Evolutionary conservation across 768 basidiomycete species (phyloP).

Genomic region (Macrolepiota dolichaula): DNA sequence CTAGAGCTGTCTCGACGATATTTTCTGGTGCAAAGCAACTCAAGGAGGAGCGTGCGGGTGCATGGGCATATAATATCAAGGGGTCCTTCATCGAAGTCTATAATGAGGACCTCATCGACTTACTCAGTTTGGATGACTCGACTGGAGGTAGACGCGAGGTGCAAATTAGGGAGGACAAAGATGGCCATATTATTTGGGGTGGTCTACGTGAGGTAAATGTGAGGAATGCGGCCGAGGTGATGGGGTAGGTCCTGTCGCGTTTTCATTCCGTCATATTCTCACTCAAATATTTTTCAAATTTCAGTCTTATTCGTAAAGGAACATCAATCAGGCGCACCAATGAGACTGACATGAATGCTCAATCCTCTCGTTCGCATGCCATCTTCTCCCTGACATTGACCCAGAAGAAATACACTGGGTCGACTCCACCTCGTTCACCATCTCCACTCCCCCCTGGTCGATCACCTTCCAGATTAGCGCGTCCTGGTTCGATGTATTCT

Average conservation of each 20-base stretch:
- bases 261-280: constrained; percentile 3
- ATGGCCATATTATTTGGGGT: constrained; percentile 95
- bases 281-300: constrained; percentile 12
- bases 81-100: constrained; percentile 97
- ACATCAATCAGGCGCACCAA: constrained; percentile 91
- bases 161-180: constrained; percentile 95
- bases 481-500: constrained; percentile 77
- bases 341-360: constrained; percentile 98
- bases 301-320: constrained; percentile 83
- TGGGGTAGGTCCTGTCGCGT: constrained; percentile 62
- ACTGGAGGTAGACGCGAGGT: constrained; percentile 76
- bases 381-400: constrained; percentile 96
- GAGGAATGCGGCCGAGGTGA: constrained; percentile 82
- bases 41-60: constrained; percentile 68
- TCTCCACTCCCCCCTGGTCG: constrained; percentile 78
- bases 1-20: constrained; percentile 86
- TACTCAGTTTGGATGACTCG: constrained; percentile 73
- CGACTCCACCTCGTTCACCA: constrained; percentile 65
- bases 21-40: constrained; percentile 76
- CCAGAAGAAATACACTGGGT: constrained; percentile 83
- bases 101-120: constrained; percentile 97
- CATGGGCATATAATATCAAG: constrained; percentile 80
- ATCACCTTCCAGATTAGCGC: constrained; percentile 72
- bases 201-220: constrained; percentile 92
- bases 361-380: constrained; percentile 96